Evolutionary conservation across 768 basidiomycete species (phyloP), one percentile per base, ranked within the genome.

Genomic region (Pulveroboletus sp.): DNA sequence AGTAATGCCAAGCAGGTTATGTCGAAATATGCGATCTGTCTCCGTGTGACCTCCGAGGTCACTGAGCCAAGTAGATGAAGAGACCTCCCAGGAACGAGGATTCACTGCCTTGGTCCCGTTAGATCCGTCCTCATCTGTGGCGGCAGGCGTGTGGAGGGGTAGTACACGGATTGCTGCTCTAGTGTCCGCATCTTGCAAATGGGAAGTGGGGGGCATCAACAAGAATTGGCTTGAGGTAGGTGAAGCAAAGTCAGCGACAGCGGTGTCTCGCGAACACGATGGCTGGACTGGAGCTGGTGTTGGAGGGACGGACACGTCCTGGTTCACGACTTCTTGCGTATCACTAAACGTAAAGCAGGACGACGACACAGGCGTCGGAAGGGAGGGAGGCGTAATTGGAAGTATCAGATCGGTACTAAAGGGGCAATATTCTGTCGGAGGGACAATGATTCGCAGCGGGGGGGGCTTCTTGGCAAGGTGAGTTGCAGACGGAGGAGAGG

Each of bases 381-480:
- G 60, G 42, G 58, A 55, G 36, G 50, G 57, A 9, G 66, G 61
- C 8, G 63, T 61, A 15, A 60, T 57, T 38, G 67, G 67, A 51
- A 65, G 56, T 5, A 57, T 63, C n/a, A 69, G 53, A 39, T 69
- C 58, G 15, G 63, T 65, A 35, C 63, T 59, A 48, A 65, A 67
- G n/a, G 65, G 65, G 51, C 63, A 69, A 45, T 67, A 66, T 53
- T 68, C 67, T 28, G 67, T 59, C 14, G 65, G 63, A 13, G 67
- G 67, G 43, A 67, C 60, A 21, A 63, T 47, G 58, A 67, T 67
- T 58, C 65, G 65, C 56, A 67, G 43, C 6, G 62, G 51, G 31
- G 48, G 39, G 4, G 50, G 52, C 50, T 54, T 66, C 59, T 46
- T 56, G 41, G 38, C 28, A 30, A 47, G 36, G 17, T 28, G 59